phyloP scores from a whole-genome alignment of 345 rosid genomes.

The Syzygium aqueum region DNA sequence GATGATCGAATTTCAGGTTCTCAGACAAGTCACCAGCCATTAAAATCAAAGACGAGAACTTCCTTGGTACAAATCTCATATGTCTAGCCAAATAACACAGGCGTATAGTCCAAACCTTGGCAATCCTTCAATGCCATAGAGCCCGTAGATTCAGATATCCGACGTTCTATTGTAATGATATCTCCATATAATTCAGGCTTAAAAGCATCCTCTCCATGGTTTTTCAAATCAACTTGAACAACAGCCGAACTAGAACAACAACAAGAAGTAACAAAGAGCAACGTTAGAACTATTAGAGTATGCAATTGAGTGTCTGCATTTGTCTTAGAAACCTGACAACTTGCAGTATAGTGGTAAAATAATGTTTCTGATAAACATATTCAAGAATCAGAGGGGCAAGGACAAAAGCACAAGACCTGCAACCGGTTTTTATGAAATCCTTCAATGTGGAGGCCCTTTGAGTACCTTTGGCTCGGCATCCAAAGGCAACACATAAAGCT shows the following conservation, averaged over 20 bases:
- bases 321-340: neutral
- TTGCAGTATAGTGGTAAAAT: neutral
- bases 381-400: neutral
- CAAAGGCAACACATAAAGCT: constrained; percentile 86
- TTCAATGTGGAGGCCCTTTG: constrained; percentile 74
- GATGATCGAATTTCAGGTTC: neutral
- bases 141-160: constrained; percentile 55
- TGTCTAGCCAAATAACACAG: neutral
- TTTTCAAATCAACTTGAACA: constrained; percentile 71
- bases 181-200: constrained; percentile 62
- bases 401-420: constrained; percentile 46
- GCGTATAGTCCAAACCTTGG: constrained; percentile 32
- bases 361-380: too few species aligned
- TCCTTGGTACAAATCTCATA: neutral
- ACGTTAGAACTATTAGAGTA: neutral
- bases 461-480: constrained; percentile 85
- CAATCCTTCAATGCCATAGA: constrained; percentile 55
- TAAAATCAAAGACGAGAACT: neutral
- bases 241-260: constrained; percentile 44
- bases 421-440: constrained; percentile 81
- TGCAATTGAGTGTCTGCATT: neutral
- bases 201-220: constrained; percentile 74
- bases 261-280: neutral
- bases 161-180: constrained; percentile 64
- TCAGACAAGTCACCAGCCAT: neutral